Base-by-base conservation (phyloP, 176 grass and related monocot genomes). In the Oryza coarctata region DNA sequence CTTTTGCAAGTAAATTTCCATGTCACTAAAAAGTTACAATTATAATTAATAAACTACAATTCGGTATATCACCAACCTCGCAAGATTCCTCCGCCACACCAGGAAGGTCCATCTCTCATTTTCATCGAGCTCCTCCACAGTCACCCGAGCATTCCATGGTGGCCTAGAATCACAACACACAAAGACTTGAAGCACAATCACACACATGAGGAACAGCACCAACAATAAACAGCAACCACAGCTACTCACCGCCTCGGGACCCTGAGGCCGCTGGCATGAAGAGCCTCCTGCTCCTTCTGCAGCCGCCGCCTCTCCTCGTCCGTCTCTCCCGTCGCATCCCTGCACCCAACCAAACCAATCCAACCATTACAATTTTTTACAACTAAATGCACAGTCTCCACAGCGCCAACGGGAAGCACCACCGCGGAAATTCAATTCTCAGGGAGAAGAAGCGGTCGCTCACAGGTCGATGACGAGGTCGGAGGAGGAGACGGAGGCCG, bases 41-140 rank as follows among this genome's bases (percentile, higher is more conserved):
- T 65, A 82, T 14, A 58, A 58, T 29, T 27, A 72, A 22, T 9
- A 86, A 23, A 6, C 15, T 12, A 38, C 52, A 75, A 27, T 12
- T 75, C 5, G 5, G 31, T 6, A 73, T 12, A 9, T 43, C 9
- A 73, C 69, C 27, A 49, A 98, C 95, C 95, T 94, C 1, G 90
- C 95, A 31, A 98, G 92, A 79, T 82, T 94, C 88, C 90, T 88
- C 17, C 95, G 86, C 95, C 95, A 98, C 34, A 86, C 86, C 49
- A 94, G 84, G 80, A 98, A 98, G 15, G 92, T 88, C 62, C 68
- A 62, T 27, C 86, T 79, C 86, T 98, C 95, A 12, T 91, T 94
- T 1, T 73, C 86, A 60, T 93, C 90, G 27, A 94, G 92, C 74
- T 94, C 88, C 49, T 93, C 92, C n/a, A 93, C 79, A 1, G 88